Base-by-base conservation (phyloP, 371 early-diverging fungal genomes). In the Sporodiniella umbellata region DNA sequence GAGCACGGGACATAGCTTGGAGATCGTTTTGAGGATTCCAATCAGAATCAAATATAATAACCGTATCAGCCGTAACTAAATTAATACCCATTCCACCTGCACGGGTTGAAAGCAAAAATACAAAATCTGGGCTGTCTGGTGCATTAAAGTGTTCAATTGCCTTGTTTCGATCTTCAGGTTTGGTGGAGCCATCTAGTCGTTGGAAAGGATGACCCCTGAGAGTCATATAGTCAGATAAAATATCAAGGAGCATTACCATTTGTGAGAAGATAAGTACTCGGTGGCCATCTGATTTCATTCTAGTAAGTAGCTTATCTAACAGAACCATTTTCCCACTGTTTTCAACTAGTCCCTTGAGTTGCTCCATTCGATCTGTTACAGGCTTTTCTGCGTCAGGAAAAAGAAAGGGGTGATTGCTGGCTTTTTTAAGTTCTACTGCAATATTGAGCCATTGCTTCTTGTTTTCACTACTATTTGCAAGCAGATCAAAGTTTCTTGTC, bases 11-110 rank as follows among this genome's bases (percentile, higher is more conserved):
- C 97, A 99, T 99, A 31, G 99, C 99, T 73, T 99, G 99, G 44
- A 99, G 68, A 65, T 99, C 99, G 62, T 96, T 99, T 66, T 99
- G 99, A 4, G 99, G 99, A 67, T 99, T 99, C 93, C 99, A 99
- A 66, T 99, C 99, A 24, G 95, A 94, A 64, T 99, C 99, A 75
- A 96, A 99, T 47, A 99, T 91, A 50, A 99, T 94, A 4, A 99
- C 99, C 0, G 96, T 98, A 64, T 99, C 99, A 0, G 99, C 99
- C 0, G 97, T 95, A 25, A 91, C 94, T 33, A 99, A 70, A 62
- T 99, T 99, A 62, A 99, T 92, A 30, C 99, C 99, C 56, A 99
- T 84, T 11, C 99, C 99, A 42, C 99, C 99, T 11, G 99, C 99
- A 33, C 94, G 86, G 3, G 99, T 99, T 3, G 97, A 96, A n/a